phyloP scores from a whole-genome alignment of 257 asterid species.

The Fraxinus anomala region DNA sequence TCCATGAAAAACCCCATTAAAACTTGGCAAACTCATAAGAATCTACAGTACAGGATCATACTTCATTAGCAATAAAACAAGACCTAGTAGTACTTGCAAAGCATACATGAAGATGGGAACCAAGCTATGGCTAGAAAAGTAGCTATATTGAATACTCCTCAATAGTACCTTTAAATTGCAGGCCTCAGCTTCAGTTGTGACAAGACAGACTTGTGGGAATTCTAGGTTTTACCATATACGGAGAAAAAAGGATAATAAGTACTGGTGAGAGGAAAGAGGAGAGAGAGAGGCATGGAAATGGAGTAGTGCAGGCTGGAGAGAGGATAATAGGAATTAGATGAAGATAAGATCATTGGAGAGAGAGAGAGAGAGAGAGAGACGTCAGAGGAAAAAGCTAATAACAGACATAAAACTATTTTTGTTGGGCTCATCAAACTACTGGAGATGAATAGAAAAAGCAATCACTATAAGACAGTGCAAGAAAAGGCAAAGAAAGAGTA shows the following conservation, averaged over 20 bases:
- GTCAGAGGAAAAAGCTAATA: constrained; percentile 42
- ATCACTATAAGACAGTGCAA: constrained; percentile 20
- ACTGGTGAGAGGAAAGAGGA: background rate
- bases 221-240: constrained; percentile 59
- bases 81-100: background rate
- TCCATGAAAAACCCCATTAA: background rate
- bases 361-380: constrained; percentile 32
- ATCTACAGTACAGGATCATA: background rate
- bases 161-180: constrained; percentile 36
- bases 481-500: constrained; percentile 22
- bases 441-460: constrained; percentile 22
- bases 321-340: constrained; percentile 36
- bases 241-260: constrained; percentile 20
- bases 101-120: background rate
- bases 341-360: constrained; percentile 73
- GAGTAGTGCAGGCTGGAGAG: constrained; percentile 8
- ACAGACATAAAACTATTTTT: constrained; percentile 40
- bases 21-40: background rate
- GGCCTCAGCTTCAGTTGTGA: constrained; percentile 39
- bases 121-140: constrained; percentile 1
- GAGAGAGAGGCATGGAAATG: background rate
- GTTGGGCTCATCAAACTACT: constrained; percentile 37
- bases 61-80: constrained; percentile 1
- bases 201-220: constrained; percentile 44
- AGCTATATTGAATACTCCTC: constrained; percentile 7